These are phyloP conservation scores for Citrus maxima DNA, from an alignment of 345 rosid species.

Conservation along the genomic window DNA sequence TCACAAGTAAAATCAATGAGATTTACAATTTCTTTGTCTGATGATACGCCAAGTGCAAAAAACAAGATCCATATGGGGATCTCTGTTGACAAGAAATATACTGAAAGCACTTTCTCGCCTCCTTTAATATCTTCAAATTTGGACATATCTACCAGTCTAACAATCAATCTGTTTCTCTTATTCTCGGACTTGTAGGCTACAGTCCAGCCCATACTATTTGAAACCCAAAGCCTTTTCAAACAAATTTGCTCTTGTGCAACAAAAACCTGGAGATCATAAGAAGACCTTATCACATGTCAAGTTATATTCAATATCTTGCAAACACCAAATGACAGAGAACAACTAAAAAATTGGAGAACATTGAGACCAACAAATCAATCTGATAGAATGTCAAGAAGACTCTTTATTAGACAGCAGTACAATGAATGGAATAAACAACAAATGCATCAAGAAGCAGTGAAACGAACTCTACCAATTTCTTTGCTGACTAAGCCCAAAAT, in stretches of 20 bases:
- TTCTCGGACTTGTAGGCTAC: slow-evolving; percentile 60
- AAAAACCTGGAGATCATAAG: slow-evolving; percentile 45
- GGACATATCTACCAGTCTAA: slow-evolving; percentile 46
- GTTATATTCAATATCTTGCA: background rate
- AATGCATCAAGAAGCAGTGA: background rate
- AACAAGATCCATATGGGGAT: slow-evolving; percentile 81
- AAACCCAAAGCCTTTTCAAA: slow-evolving; percentile 76
- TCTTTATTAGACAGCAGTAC: background rate
- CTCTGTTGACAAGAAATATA: slow-evolving; percentile 70
- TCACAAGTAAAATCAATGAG: slow-evolving; percentile 52
- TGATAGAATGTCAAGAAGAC: background rate
- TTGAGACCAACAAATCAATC: background rate
- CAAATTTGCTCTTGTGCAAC: slow-evolving; percentile 88
- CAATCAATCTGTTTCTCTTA: slow-evolving; percentile 61
- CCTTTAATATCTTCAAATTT: slow-evolving; percentile 48
- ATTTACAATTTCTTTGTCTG: slow-evolving; percentile 66
- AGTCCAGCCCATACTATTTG: slow-evolving; percentile 59
- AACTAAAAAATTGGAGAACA: background rate
- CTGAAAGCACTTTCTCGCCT: slow-evolving; percentile 64
- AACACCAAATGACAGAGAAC: background rate
- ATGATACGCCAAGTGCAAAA: slow-evolving; percentile 74
- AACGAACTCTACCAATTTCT: background rate
- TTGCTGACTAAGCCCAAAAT: background rate
- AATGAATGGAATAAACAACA: background rate
- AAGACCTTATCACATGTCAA: background rate